Evolutionary conservation across 495 filamentous ascomycete species (phyloP), one percentile per base, ranked within the genome.

Genomic region (Penicilliopsis zonata): DNA sequence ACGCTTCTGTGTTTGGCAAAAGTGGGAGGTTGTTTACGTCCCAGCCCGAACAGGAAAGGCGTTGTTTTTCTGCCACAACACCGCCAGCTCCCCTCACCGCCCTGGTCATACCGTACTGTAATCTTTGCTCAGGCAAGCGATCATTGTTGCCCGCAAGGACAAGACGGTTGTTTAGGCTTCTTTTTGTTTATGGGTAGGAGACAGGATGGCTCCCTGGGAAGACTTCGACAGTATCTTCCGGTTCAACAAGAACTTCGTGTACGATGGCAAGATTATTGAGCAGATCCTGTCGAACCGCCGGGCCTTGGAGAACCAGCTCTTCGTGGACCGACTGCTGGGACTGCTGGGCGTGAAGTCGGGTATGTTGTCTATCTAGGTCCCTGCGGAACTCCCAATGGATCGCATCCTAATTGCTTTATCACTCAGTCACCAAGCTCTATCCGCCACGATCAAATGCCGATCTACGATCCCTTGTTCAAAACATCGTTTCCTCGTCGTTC

Each of bases 291-390:
- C 61, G 15, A 71, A 72, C 39, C 76, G 80, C 34, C 72, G 72
- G 26, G 55, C 51, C 13, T 57, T 86, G 17, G 72, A 76, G 35
- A 74, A 77, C 39, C 61, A 69, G 29, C 66, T 86, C 25, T 86
- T 86, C 49, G 74, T 84, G 41, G 82, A 88, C 49, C 70, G 71
- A 30, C 67, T 86, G 19, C 58, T 87, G 27, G 71, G 68, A 32
- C 59, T 76, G n/a, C 59, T 84, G n/a, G 69, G 74, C 18, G 65
- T 88, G 38, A 72, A 69, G 49, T 65, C 71, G 60, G 67, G 82
- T 83, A 61, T 33, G 53, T 25, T 24, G 9, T 12, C 25, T 22
- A 13, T 17, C 13, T 20, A 21, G 14, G 9, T 32, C 17, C 25
- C 31, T 13, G 41, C 18, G 12, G 28, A 18, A 9, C 18, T 21